A percentile compares a stretch with the other conserved stretches of the same genome.
phyloP scores from a whole-genome alignment of 306 rosid genomes.

The Vigna trinervia region DNA sequence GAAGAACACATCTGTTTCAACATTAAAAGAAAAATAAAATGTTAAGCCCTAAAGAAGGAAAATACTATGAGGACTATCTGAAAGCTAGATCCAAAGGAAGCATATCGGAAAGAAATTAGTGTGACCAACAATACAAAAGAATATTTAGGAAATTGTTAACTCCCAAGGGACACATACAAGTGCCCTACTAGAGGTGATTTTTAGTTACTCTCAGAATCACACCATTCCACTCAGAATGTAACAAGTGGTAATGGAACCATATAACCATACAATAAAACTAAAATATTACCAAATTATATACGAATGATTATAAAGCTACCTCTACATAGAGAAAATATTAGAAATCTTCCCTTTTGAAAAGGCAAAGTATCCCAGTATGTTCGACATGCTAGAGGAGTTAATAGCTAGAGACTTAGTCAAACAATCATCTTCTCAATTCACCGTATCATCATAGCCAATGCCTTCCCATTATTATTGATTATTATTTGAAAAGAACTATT shows the following conservation, averaged over 20 bases:
- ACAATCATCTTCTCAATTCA: conserved; percentile 24
- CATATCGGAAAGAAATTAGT: conserved; percentile 5
- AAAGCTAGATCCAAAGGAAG: conserved; percentile 31
- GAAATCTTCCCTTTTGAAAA: neutral
- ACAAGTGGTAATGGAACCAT: neutral
- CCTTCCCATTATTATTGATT: neutral
- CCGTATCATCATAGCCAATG: neutral
- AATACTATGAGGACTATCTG: conserved; percentile 16
- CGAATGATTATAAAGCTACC: conserved; percentile 5
- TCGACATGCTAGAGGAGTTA: neutral
- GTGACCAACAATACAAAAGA: conserved; percentile 25
- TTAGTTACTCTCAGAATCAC: neutral
- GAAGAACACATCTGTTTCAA: conserved; percentile 89
- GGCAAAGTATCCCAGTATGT: conserved; percentile 13
- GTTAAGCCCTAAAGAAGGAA: conserved; percentile 39
- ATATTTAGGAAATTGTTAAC: conserved; percentile 21
- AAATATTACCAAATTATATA: neutral
- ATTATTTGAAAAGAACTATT: conserved; percentile 15
- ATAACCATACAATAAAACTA: neutral
- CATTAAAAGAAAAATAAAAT: neutral
- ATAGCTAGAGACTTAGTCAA: neutral
- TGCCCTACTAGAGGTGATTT: conserved; percentile 8
- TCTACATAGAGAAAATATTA: neutral
- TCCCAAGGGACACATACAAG: conserved; percentile 24
- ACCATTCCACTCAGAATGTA: conserved; percentile 15